phyloP scores from a whole-genome alignment of 163 green algal genomes.

The Coccomyxa subellipsoidea region DNA sequence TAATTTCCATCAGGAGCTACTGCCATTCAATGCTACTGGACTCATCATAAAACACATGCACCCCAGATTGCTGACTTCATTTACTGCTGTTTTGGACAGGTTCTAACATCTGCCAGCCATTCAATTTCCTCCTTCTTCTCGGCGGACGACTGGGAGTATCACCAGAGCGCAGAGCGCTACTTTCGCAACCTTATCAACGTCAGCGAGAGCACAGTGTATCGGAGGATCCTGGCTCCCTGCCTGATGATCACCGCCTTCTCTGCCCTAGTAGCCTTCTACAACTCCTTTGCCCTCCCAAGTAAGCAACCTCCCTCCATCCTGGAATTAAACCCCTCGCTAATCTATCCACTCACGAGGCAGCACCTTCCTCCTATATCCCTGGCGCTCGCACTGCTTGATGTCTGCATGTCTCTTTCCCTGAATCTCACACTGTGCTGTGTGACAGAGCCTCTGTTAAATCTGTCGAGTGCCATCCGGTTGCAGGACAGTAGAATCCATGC shows the following conservation, averaged over 20 bases:
- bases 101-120: not conserved
- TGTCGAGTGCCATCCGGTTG: not conserved
- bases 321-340: not conserved
- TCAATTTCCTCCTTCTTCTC: constrained; percentile 3
- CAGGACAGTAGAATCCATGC: not conserved
- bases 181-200: constrained; percentile 9
- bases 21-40: not conserved
- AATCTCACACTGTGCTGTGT: not conserved
- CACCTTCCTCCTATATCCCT: not conserved
- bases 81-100: not conserved
- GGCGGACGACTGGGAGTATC: constrained; percentile 1
- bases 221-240: not conserved
- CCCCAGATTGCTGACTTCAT: not conserved
- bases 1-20: not conserved
- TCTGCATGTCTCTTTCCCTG: not conserved
- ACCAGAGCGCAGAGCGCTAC: constrained; percentile 4
- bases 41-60: not conserved
- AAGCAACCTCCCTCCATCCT: not conserved
- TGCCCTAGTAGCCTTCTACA: not conserved
- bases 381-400: not conserved
- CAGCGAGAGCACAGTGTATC: not conserved
- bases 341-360: not conserved
- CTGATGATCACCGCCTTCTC: not conserved
- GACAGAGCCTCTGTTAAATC: not conserved
- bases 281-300: not conserved